These are phyloP conservation scores for Arthrobotrys pseudoclavata DNA, from an alignment of 2,329 filamentous ascomycete genomes.

Conservation along the genomic window DNA sequence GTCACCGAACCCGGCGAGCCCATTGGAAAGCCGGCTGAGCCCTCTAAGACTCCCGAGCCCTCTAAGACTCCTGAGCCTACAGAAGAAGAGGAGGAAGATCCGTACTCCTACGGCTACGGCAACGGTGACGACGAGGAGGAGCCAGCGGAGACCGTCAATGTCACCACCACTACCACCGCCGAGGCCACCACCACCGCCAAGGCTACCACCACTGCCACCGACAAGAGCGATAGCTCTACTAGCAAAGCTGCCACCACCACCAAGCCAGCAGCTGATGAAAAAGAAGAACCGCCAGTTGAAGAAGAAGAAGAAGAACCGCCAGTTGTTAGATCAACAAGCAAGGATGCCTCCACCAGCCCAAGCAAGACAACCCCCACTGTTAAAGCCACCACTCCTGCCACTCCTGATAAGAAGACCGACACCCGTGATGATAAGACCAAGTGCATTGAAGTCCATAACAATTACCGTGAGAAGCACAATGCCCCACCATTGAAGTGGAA, in stretches of 20 bases:
- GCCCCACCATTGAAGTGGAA: constrained; percentile 77
- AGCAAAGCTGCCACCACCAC: background rate
- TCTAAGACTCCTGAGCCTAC: background rate
- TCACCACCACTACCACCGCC: background rate
- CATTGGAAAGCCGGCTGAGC: constrained; percentile 9
- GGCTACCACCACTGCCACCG: background rate
- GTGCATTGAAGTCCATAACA: constrained; percentile 82
- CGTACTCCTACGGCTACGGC: constrained; percentile 7
- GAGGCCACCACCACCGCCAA: background rate
- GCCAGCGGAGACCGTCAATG: too few species aligned
- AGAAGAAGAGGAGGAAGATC: constrained; percentile 5
- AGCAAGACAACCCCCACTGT: constrained; percentile 1
- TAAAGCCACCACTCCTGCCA: constrained; percentile 1
- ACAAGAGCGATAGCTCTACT: background rate
- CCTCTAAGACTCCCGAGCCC: background rate
- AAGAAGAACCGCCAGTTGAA: too few species aligned
- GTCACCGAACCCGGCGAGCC: constrained; percentile 1
- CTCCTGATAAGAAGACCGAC: background rate
- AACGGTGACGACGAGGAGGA: background rate
- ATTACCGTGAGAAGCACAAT: constrained; percentile 86
- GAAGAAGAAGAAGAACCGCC: constrained; percentile 1
- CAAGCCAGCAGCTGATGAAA: background rate
- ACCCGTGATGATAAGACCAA: constrained; percentile 22
- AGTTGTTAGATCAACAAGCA: background rate
- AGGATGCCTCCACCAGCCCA: background rate